Evolutionary conservation across 2,329 filamentous ascomycete species (phyloP).

Genomic region (Pyrenochaeta sp.): DNA sequence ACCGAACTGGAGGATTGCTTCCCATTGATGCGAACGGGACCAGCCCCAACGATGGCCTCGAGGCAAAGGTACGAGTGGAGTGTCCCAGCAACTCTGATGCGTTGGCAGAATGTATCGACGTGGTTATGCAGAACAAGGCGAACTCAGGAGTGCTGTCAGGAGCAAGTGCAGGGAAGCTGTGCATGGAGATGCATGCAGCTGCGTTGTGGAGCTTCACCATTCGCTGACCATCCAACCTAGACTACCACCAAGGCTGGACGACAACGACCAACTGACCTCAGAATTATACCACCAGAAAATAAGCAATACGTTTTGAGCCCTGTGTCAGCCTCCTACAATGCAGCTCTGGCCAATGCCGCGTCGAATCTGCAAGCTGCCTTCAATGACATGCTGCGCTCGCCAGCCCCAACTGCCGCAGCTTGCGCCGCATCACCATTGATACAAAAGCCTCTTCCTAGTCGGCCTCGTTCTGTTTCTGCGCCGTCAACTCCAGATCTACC

Average conservation of each 20-base stretch:
- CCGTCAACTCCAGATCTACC: constrained; percentile 50
- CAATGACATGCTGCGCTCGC: constrained; percentile 55
- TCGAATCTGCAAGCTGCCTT: constrained; percentile 51
- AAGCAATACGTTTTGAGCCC: constrained; percentile 32
- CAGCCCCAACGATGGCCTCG: constrained; percentile 15
- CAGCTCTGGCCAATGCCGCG: constrained; percentile 36
- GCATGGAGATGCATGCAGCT: constrained; percentile 24
- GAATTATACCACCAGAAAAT: constrained; percentile 35
- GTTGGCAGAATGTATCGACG: constrained; percentile 44
- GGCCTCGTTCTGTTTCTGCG: constrained; percentile 52
- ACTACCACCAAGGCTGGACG: constrained; percentile 26
- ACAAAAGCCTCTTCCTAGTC: constrained; percentile 47
- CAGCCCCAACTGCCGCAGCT: constrained; percentile 42
- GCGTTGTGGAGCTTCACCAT: constrained; percentile 42
- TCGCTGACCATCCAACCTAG: constrained; percentile 41
- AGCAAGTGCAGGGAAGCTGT: constrained; percentile 31
- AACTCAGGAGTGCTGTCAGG: constrained; percentile 25
- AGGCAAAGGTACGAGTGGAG: constrained; percentile 42
- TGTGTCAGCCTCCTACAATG: constrained; percentile 39
- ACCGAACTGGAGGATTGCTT: constrained; percentile 50
- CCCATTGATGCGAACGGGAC: constrained; percentile 40
- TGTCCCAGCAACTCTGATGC: constrained; percentile 23
- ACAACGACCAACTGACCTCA: constrained; percentile 42
- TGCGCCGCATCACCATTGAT: constrained; percentile 37
- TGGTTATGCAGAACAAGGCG: constrained; percentile 41